Percentiles rank a stretch among this genome's conserved stretches.
Evolutionary conservation across 495 filamentous ascomycete genomes (phyloP).

Genomic region (Penicillium waksmanii): DNA sequence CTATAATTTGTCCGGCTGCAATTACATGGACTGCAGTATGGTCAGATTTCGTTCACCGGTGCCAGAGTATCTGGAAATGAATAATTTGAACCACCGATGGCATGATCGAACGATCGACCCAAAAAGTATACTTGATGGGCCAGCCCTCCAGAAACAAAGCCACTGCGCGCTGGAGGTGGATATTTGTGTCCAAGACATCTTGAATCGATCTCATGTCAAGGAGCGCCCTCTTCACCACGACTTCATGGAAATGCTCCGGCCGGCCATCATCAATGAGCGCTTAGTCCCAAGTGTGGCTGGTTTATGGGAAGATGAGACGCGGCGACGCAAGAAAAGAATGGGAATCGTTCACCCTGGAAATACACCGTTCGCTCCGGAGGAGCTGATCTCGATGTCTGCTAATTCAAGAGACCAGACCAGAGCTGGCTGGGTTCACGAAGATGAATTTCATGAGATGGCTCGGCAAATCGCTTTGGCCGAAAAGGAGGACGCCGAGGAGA

Average conservation of each 20-base stretch:
- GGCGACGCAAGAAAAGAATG: constrained; percentile 72
- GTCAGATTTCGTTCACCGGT: constrained; percentile 76
- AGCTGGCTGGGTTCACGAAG: constrained; percentile 88
- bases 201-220: constrained; percentile 75
- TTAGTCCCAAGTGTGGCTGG: constrained; percentile 92
- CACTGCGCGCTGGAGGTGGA: constrained; percentile 90
- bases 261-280: constrained; percentile 68
- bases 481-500: constrained; percentile 49
- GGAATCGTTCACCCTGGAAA: constrained; percentile 62
- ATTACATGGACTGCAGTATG: constrained; percentile 73
- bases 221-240: constrained; percentile 82
- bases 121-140: constrained; percentile 59
- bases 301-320: constrained; percentile 89
- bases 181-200: constrained; percentile 83
- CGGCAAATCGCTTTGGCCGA: constrained; percentile 65
- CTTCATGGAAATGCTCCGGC: constrained; percentile 75
- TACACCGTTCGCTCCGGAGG: constrained; percentile 78
- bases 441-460: constrained; percentile 72
- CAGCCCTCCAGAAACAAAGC: constrained; percentile 72
- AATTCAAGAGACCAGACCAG: constrained; percentile 69
- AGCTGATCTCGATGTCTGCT: constrained; percentile 82
- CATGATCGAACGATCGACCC: constrained; percentile 69
- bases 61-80: constrained; percentile 64
- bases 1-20: constrained; percentile 94
- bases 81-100: constrained; percentile 69